phyloP scores from a whole-genome alignment of 192 early-diverging fungal species.

The Podila minutissima region DNA sequence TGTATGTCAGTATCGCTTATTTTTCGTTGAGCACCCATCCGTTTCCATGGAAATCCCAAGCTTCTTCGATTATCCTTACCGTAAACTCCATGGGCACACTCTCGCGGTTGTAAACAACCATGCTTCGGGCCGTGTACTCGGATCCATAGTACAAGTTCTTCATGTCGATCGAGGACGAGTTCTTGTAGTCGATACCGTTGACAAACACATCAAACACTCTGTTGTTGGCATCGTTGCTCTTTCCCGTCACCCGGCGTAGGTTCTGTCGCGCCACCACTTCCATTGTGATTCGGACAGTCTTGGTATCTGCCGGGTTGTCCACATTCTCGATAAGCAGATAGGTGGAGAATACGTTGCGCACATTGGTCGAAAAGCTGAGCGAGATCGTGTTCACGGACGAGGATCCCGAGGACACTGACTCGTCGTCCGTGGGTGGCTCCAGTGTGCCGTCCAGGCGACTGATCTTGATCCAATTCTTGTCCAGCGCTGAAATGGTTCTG shows the following conservation, averaged over 20 bases:
- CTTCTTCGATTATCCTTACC: constrained; percentile 38
- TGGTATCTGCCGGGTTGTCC: constrained; percentile 76
- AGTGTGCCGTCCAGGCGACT: constrained; percentile 76
- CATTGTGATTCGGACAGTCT: constrained; percentile 76
- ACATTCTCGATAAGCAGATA: constrained; percentile 81
- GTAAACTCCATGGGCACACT: constrained; percentile 80
- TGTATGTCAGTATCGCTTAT: background rate
- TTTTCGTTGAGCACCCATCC: background rate
- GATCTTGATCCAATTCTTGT: constrained; percentile 73
- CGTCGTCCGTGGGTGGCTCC: constrained; percentile 56
- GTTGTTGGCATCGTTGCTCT: constrained; percentile 50
- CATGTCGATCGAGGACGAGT: constrained; percentile 69
- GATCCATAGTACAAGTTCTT: constrained; percentile 76
- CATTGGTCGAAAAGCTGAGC: constrained; percentile 65
- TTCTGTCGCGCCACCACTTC: constrained; percentile 68
- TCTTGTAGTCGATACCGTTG: constrained; percentile 65
- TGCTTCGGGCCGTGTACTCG: constrained; percentile 75
- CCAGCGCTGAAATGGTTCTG: constrained; percentile 62
- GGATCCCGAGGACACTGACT: constrained; percentile 13
- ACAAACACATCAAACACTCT: constrained; percentile 82
- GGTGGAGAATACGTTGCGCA: constrained; percentile 73
- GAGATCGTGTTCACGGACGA: constrained; percentile 60
- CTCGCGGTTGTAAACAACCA: constrained; percentile 82
- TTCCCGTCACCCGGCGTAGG: constrained; percentile 43
- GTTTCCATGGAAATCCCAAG: background rate